Base-by-base conservation (phyloP, 139 green algal genomes). In the Yamagishiella unicocca region DNA sequence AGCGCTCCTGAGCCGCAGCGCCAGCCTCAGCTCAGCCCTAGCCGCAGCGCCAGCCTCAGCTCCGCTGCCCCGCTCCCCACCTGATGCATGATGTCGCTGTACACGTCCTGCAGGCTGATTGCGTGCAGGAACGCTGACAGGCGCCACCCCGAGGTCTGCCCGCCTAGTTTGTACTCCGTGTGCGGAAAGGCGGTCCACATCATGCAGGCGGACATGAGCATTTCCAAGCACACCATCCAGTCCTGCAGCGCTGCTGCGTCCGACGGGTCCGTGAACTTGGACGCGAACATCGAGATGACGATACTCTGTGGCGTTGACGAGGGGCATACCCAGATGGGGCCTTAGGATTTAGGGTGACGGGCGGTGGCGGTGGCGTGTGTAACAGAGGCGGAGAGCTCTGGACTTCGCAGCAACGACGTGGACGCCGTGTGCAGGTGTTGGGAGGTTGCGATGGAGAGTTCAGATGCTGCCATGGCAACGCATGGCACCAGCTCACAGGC, bases 171-270 rank as follows among this genome's bases (percentile, higher is more conserved):
- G 91, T 97, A 99, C 81, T 98, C 94, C 0, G 72, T 93, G 85
- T 94, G 93, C 1, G 97, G 97, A 91, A 99, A 99, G 19, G 97
- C 97, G 55, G 92, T 96, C 25, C 96, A 78, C 93, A 99, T 97
- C 73, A 90, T 91, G 50, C 97, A 88, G 14, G 95, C 91, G 14
- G 96, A 96, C 2, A 97, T 84, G 40, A 97, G 87, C 97, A 99
- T 99, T 92, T 99, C 97, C 38, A 97, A 31, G 89, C 96, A 99
- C 77, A 99, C 96, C 71, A 99, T 85, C 55, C 97, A 97, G 90
- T 99, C 97, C 84, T 99, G 96, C 50, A 99, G 78, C 46, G 95
- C 96, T n/a, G 92, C 94, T 27, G 91, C 93, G 40, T 97, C 95
- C 24, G 93, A 83, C 2, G 90, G 87, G 2, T 93, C 79, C 21